These are phyloP conservation scores for Pseudogymnoascus sp. DNA, from an alignment of 2,329 filamentous ascomycete species.

Conservation along the genomic window DNA sequence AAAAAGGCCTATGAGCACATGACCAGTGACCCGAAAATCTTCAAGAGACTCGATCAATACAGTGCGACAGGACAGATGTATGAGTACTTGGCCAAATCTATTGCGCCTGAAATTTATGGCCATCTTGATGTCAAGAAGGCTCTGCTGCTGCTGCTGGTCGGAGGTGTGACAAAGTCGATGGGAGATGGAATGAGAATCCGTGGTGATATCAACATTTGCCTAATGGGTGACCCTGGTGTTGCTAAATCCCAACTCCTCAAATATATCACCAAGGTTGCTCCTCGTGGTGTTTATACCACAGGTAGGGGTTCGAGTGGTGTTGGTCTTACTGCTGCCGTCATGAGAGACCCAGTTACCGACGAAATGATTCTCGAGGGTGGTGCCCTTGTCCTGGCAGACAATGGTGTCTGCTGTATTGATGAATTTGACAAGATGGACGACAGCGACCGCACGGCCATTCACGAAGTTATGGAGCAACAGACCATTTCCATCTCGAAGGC, in stretches of 20 bases:
- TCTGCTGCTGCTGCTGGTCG: conserved; percentile 86
- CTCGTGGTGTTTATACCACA: conserved; percentile 75
- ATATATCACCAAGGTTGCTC: conserved; percentile 97
- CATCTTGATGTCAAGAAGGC: conserved; percentile 98
- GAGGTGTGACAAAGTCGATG: conserved; percentile 93
- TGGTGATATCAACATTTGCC: conserved; percentile 95
- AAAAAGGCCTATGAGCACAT: conserved; percentile 97
- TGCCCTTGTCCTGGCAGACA: conserved; percentile 70
- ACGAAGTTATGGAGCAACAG: conserved; percentile 86
- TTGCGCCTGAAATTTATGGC: conserved; percentile 94
- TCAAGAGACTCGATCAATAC: conserved; percentile 78
- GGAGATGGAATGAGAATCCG: conserved; percentile 98
- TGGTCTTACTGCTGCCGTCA: conserved; percentile 73
- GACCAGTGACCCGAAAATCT: conserved; percentile 69
- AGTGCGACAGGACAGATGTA: conserved; percentile 85
- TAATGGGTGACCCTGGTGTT: conserved; percentile 99
- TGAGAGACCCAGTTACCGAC: conserved; percentile 70
- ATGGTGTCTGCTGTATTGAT: conserved; percentile 77
- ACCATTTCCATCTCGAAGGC: conserved; percentile 82
- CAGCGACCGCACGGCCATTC: conserved; percentile 67
- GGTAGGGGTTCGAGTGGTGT: conserved; percentile 76
- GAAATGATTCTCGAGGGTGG: conserved; percentile 76
- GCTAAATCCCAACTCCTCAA: conserved; percentile 97
- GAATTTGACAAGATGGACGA: conserved; percentile 86
- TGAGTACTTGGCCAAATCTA: conserved; percentile 89